These are phyloP conservation scores for Eutrema heterophyllum DNA, from an alignment of 345 rosid genomes.

Conservation along the genomic window DNA sequence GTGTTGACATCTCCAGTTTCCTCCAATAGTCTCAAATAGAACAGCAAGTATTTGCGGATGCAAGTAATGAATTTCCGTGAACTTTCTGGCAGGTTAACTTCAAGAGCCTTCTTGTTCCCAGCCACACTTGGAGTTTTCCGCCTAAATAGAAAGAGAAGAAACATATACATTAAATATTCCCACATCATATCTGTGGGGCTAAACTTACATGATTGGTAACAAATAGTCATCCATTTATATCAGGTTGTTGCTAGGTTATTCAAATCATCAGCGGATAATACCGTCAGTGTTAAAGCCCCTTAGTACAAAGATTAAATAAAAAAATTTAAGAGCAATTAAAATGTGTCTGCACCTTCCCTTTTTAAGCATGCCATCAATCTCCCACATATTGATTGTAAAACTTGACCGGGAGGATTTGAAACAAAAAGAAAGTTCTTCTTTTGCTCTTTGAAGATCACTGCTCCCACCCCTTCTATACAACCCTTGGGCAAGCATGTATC, in stretches of 20 bases:
- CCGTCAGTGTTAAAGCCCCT: background rate
- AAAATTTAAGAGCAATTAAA: background rate
- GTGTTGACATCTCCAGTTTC: conserved; percentile 75
- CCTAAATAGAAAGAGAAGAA: conserved; percentile 41
- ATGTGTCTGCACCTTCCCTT: conserved; percentile 68
- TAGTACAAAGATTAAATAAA: background rate
- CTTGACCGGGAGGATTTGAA: conserved; percentile 88
- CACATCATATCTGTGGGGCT: background rate
- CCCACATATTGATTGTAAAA: conserved; percentile 99
- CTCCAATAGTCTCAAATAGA: conserved; percentile 86
- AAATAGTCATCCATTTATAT: conserved; percentile 3
- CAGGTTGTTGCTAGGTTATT: conserved; percentile 8
- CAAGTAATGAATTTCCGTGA: conserved; percentile 96
- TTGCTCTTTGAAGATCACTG: conserved; percentile 85
- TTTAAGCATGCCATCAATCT: conserved; percentile 96
- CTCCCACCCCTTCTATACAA: conserved; percentile 62
- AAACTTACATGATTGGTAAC: conserved; percentile 1
- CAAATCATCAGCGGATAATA: conserved; percentile 6
- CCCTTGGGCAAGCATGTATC: conserved; percentile 93
- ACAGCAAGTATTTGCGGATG: conserved; percentile 80
- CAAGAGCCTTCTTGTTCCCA: conserved; percentile 83
- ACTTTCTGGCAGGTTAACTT: conserved; percentile 92
- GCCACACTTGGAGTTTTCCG: conserved; percentile 75
- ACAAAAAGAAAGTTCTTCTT: conserved; percentile 92
- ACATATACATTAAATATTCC: conserved; percentile 7